Conservation (phyloP, 441 rosid genomes). For the Biscutella laevigata region DNA sequence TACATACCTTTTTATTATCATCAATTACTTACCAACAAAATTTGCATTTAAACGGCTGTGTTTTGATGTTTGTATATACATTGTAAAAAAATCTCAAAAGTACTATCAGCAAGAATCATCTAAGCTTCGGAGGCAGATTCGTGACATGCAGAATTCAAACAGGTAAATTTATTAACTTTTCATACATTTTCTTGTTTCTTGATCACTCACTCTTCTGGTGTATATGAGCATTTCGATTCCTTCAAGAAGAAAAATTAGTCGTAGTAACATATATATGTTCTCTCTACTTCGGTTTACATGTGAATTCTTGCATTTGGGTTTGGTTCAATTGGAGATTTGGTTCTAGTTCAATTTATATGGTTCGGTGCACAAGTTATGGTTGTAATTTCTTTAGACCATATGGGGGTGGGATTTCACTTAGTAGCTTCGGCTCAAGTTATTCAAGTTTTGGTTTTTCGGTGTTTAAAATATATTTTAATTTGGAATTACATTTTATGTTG, state of each 20-base stretch:
- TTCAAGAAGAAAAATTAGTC: neutral
- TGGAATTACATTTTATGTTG: too few relatives aligned
- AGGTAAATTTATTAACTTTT: constrained; percentile 31
- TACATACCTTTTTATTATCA: too few relatives aligned
- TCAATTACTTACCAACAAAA: neutral
- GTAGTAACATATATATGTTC: too few relatives aligned
- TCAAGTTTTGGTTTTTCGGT: neutral
- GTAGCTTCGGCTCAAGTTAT: neutral
- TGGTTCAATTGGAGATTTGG: too few relatives aligned
- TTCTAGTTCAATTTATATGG: too few relatives aligned
- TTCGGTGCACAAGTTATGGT: too few relatives aligned
- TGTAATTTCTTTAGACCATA: too few relatives aligned
- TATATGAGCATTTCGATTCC: neutral
- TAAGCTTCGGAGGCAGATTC: constrained; percentile 67
- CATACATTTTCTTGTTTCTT: neutral
- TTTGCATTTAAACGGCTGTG: neutral
- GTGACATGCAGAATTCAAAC: constrained; percentile 64
- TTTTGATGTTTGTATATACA: constrained; percentile 12
- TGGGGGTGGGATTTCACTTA: too few relatives aligned
- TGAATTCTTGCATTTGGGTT: too few relatives aligned
- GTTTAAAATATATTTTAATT: too few relatives aligned
- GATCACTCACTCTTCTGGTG: neutral
- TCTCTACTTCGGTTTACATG: too few relatives aligned
- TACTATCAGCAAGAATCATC: constrained; percentile 83
- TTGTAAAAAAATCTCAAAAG: constrained; percentile 33